Evolutionary conservation across 2,329 filamentous ascomycete genomes (phyloP).

Genomic region (Balansia obtecta): DNA sequence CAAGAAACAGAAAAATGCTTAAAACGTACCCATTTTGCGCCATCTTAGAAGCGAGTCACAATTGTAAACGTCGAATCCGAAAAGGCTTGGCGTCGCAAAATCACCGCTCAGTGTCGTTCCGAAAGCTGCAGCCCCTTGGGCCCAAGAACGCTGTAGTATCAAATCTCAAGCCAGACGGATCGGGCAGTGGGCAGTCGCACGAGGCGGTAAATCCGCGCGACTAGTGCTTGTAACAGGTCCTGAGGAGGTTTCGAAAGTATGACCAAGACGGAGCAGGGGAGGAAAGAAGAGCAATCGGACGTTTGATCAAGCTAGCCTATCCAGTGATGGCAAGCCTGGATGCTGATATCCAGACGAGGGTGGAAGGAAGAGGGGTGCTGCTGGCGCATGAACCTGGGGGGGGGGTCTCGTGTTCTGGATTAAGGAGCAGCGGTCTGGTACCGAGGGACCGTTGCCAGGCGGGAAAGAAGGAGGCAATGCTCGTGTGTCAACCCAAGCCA

Average conservation of each 20-base stretch:
- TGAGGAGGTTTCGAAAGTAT: background rate
- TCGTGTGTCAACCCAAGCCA: background rate
- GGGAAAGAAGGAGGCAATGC: background rate
- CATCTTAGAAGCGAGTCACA: constrained; percentile 14
- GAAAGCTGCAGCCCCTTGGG: background rate
- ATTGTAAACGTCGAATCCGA: constrained; percentile 1
- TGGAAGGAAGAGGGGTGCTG: constrained; percentile 4
- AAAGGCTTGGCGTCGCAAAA: background rate
- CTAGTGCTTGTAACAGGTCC: background rate
- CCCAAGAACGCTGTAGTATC: background rate
- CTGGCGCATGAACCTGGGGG: constrained; percentile 5
- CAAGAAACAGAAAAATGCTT: background rate
- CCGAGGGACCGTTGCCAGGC: background rate
- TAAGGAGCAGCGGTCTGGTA: constrained; percentile 4
- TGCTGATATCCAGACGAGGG: constrained; percentile 2
- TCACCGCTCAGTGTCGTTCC: background rate
- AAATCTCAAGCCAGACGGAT: background rate
- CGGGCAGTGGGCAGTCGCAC: background rate
- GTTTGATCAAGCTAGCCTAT: background rate
- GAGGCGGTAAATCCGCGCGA: background rate
- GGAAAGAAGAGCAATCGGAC: background rate
- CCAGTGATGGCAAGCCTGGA: background rate
- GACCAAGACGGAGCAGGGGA: background rate
- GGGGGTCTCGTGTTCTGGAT: background rate
- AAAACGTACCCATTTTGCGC: constrained; percentile 20